Percentiles rank a stretch among this genome's conserved stretches.
phyloP scores from a whole-genome alignment of 495 filamentous ascomycete genomes.

The Cercophora samala region DNA sequence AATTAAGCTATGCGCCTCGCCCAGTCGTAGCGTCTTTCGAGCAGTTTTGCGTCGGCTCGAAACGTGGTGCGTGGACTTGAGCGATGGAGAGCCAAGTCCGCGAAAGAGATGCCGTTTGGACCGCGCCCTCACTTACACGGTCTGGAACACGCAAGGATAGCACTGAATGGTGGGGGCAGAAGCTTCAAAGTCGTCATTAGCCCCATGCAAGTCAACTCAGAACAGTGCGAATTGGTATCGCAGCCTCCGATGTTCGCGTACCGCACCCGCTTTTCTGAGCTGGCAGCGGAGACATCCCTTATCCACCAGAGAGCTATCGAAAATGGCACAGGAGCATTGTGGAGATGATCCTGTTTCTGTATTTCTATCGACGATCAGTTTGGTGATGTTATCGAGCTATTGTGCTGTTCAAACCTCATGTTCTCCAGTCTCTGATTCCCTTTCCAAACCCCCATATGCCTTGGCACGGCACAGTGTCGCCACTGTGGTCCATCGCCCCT shows the following conservation, averaged over 20 bases:
- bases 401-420: neutral
- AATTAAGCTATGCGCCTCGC: slow-evolving; percentile 1
- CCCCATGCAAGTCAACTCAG: slow-evolving; percentile 20
- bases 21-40: slow-evolving; percentile 1
- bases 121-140: slow-evolving; percentile 9
- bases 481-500: slow-evolving; percentile 25
- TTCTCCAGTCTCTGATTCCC: neutral
- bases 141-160: slow-evolving; percentile 14
- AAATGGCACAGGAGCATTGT: neutral
- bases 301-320: neutral
- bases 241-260: neutral
- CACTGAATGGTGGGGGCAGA: slow-evolving; percentile 20
- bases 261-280: slow-evolving; percentile 5
- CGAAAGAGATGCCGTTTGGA: neutral
- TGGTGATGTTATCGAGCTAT: neutral
- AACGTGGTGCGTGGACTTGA: neutral
- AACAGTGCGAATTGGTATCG: slow-evolving; percentile 26
- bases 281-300: neutral
- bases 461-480: slow-evolving; percentile 17
- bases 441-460: neutral
- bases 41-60: neutral
- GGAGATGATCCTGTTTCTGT: neutral
- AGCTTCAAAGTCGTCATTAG: slow-evolving; percentile 21
- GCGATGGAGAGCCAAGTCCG: neutral
- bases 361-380: neutral